A percentile compares a stretch with the other conserved stretches of the same genome.
These are phyloP conservation scores for Candida boidinii DNA, from an alignment of 805 yeast genomes.

Conservation along the genomic window DNA sequence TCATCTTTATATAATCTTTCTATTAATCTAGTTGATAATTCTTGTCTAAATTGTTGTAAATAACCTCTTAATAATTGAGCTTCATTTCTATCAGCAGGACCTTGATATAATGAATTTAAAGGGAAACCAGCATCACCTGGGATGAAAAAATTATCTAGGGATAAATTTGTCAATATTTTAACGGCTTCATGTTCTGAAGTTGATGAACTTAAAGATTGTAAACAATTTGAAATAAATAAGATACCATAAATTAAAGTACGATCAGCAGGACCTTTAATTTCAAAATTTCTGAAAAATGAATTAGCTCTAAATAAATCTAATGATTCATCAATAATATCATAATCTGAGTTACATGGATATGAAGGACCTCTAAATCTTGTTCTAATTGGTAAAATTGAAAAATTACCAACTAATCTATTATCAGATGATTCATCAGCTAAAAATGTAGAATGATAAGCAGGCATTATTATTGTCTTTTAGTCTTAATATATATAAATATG, in stretches of 20 bases:
- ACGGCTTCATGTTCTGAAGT: conserved; percentile 51
- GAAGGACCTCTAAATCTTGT: conserved; percentile 89
- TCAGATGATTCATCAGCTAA: conserved; percentile 49
- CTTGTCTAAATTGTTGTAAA: conserved; percentile 91
- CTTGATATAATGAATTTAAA: conserved; percentile 64
- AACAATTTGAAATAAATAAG: conserved; percentile 77
- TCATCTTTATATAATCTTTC: conserved; percentile 61
- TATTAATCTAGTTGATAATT: conserved; percentile 73
- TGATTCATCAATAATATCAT: conserved; percentile 88
- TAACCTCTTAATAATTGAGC: conserved; percentile 74
- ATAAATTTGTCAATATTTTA: conserved; percentile 67
- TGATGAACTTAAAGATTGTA: conserved; percentile 46
- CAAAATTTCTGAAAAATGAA: conserved; percentile 93
- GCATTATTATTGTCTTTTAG: no score
- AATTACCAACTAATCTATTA: conserved; percentile 65
- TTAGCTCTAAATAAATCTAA: conserved; percentile 92
- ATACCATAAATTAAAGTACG: conserved; percentile 91
- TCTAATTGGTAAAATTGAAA: conserved; percentile 76
- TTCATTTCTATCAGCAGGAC: conserved; percentile 69
- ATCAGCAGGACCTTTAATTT: conserved; percentile 92
- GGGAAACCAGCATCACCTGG: conserved; percentile 98
- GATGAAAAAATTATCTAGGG: conserved; percentile 79
- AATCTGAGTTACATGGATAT: conserved; percentile 64
- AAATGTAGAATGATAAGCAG: conserved; percentile 78
- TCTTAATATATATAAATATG: no score